Evolutionary conservation across 768 basidiomycete genomes (phyloP), one percentile per base, ranked within the genome.

Genomic region (Amanita fuliginea): DNA sequence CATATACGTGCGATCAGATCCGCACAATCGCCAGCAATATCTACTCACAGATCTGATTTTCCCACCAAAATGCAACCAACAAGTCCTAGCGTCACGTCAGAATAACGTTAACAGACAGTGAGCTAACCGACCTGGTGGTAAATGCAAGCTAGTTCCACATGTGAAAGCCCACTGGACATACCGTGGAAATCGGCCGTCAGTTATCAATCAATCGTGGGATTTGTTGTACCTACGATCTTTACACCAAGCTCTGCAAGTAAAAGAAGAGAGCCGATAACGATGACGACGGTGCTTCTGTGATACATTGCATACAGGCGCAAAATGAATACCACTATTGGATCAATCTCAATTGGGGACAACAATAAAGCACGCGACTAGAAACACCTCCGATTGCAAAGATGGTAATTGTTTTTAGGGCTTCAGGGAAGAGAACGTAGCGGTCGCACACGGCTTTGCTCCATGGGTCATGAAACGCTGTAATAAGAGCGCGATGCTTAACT

Each of bases 61-160:
- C 65, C 67, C n/a, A 62, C 58, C 16, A 69, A 57, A 43, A 69
- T 69, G 46, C 67, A 69, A 2, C 65, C 67, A 13, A 65, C 55
- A 19, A 67, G 52, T 8, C 61, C 67, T 68, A 43, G 13, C 22
- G 22, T 24, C 22, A 24, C 3, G 30, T 21, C 22, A 26, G 16
- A 33, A 39, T 44, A 24, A 24, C 39, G 42, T 34, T 14, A 13
- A 4, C 22, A 33, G 22, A 22, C 21, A 10, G 18, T 19, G 4
- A 47, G 8, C 22, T 6, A 28, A 33, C 39, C 56, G 26, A 67
- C 67, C 64, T 36, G 56, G 49, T 10, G 67, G 67, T 9, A 68
- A 54, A 6, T 52, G 43, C 10, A 68, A 51, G 26, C 59, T 60
- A 3, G 57, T 62, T 8, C 66, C 67, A 55, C 63, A 63, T 0